Conservation (phyloP, 2,329 filamentous ascomycete species). For the Pestalotiopsis sp. region DNA sequence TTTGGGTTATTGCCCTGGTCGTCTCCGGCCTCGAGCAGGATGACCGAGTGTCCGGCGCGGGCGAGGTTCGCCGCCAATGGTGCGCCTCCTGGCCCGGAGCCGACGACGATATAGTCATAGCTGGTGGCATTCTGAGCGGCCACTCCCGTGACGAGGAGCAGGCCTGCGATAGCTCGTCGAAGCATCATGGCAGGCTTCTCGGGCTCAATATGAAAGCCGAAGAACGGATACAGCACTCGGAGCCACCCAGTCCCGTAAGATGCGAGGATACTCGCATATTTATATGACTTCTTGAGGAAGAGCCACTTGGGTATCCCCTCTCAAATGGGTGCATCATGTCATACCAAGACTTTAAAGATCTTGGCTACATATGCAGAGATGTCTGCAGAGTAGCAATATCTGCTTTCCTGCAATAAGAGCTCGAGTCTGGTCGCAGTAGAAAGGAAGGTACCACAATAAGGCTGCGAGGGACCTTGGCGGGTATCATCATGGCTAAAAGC, state of each 20-base stretch:
- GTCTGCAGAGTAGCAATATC: neutral
- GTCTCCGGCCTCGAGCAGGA: slow-evolving; percentile 59
- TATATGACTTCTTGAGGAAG: neutral
- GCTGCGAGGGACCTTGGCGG: neutral
- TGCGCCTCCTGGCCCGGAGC: slow-evolving; percentile 56
- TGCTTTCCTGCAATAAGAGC: neutral
- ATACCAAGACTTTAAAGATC: neutral
- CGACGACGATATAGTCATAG: slow-evolving; percentile 50
- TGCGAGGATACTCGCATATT: neutral
- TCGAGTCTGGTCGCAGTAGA: neutral
- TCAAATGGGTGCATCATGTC: neutral
- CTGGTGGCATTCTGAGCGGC: neutral
- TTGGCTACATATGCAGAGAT: neutral
- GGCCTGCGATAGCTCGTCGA: neutral
- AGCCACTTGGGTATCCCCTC: neutral
- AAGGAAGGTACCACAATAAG: neutral
- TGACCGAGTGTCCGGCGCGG: slow-evolving; percentile 53
- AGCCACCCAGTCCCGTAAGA: neutral
- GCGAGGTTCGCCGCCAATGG: slow-evolving; percentile 57
- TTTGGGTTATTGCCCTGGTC: slow-evolving; percentile 40
- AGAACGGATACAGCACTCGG: neutral
- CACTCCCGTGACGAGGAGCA: neutral
- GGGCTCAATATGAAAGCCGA: neutral
- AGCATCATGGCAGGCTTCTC: neutral
- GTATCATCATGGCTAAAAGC: neutral